These are phyloP conservation scores for Parasitella parasitica DNA, from an alignment of 371 early-diverging fungal species.

Conservation along the genomic window DNA sequence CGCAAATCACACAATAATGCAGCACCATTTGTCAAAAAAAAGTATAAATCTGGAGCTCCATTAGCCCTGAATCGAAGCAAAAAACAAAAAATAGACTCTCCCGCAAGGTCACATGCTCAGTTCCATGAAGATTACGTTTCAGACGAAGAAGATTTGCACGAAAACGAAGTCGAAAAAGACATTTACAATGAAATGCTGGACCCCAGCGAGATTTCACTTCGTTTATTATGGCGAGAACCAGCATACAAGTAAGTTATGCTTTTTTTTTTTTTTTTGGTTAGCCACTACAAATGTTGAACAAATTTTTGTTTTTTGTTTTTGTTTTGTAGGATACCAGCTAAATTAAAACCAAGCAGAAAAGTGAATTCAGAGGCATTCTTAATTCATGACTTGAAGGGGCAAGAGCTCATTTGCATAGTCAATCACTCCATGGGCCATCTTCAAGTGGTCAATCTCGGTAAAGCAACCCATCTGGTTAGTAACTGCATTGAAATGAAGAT, in stretches of 20 bases:
- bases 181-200: conserved; percentile 9
- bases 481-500: conserved; percentile 30
- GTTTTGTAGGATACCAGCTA: background rate
- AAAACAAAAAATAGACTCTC: background rate
- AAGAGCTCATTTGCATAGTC: conserved; percentile 38
- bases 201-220: conserved; percentile 26
- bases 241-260: conserved; percentile 13
- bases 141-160: background rate
- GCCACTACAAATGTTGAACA: too few species aligned
- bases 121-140: conserved; percentile 11
- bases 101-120: background rate
- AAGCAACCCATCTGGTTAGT: background rate
- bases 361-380: conserved; percentile 24
- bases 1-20: background rate
- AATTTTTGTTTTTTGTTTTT: background rate
- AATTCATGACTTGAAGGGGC: conserved; percentile 25
- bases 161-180: conserved; percentile 12
- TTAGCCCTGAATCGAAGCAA: background rate
- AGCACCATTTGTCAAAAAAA: background rate
- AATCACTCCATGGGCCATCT: conserved; percentile 20
- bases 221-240: conserved; percentile 34
- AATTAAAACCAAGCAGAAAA: background rate
- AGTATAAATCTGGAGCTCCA: background rate
- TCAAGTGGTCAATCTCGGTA: conserved; percentile 9
- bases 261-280: too few species aligned